Evolutionary conservation across 768 basidiomycete genomes (phyloP), one percentile per base, ranked within the genome.

Genomic region (Nevesoporus exiguus): DNA sequence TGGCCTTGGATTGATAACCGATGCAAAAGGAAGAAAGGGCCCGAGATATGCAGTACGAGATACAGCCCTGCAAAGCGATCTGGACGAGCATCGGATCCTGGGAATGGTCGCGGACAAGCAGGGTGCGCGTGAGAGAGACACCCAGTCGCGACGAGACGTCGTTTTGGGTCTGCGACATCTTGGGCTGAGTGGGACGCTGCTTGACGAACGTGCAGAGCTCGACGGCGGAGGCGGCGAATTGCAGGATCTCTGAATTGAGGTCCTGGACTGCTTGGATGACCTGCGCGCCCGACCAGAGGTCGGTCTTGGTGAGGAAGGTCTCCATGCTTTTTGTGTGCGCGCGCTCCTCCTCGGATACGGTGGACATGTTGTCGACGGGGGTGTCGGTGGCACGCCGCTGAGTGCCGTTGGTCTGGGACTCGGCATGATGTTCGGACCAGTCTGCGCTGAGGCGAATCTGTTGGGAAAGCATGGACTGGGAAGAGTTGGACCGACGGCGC

Each of bases 241-340:
- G 88, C n/a, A 88, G 77, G 54, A 90, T 85, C 69, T 90, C 88
- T 0, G 85, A 82, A 65, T 90, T 90, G 67, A 90, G 77, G 62
- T 90, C 88, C 58, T 86, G 84, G 14, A 90, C 82, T 3, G 86
- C 83, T 64, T 90, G 87, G 45, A 90, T 79, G 66, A 90, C 78
- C 65, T 89, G 86, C 1, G 86, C 83, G 13, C 88, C 88, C 2
- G 87, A 88, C 85, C 84, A 88, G 29, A 68, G 62, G 68, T 90
- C 88, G 30, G 81, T 83, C 56, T 87, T 84, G 15, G 86, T 87
- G 72, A 90, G 77, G 68, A 84, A 90, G 21, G 77, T 74, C 64
- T 90, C 89, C 51, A 75, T 69, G 62, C 82, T 80, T 53, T 80
- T 81, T 37, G 73, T 58, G 31, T 83, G 80, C 13, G 84, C 85